phyloP scores from a whole-genome alignment of 495 filamentous ascomycete species.

The Schizothecium vesticola region DNA sequence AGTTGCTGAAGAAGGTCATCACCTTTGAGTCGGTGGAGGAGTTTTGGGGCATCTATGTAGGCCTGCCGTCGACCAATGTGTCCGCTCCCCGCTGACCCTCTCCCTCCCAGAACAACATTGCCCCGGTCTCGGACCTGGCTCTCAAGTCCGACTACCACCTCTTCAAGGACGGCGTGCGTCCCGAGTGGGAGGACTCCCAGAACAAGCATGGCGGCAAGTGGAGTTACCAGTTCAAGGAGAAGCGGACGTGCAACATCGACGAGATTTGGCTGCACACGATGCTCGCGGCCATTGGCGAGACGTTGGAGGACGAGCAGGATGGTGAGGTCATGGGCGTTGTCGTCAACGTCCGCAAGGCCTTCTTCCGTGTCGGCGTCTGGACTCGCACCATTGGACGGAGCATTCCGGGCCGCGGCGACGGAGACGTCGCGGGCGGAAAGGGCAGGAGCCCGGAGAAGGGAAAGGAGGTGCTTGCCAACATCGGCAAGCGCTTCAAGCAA shows the following conservation, averaged over 20 bases:
- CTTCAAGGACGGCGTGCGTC: constrained; percentile 94
- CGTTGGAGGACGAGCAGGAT: constrained; percentile 88
- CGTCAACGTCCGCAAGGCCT: constrained; percentile 96
- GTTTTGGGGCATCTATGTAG: constrained; percentile 98
- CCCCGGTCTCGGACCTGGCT: constrained; percentile 86
- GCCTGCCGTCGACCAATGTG: constrained; percentile 28
- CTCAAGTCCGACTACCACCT: constrained; percentile 99
- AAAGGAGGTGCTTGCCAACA: constrained; percentile 71
- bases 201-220: constrained; percentile 99
- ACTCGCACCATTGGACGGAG: constrained; percentile 84
- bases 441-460: constrained; percentile 74
- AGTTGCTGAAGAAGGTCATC: constrained; percentile 95
- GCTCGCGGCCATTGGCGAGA: constrained; percentile 95
- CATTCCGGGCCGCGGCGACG: constrained; percentile 67
- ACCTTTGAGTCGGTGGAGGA: constrained; percentile 98
- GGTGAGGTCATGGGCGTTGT: constrained; percentile 99
- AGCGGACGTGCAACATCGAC: constrained; percentile 83
- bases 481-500: constrained; percentile 87
- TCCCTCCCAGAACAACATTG: constrained; percentile 84
- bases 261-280: constrained; percentile 96
- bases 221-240: constrained; percentile 96
- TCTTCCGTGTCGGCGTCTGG: constrained; percentile 93
- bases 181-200: constrained; percentile 96
- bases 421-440: constrained; percentile 61
- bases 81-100: constrained; percentile 14